These are phyloP conservation scores for Vicia sativa DNA, from an alignment of 306 rosid genomes.

Conservation along the genomic window DNA sequence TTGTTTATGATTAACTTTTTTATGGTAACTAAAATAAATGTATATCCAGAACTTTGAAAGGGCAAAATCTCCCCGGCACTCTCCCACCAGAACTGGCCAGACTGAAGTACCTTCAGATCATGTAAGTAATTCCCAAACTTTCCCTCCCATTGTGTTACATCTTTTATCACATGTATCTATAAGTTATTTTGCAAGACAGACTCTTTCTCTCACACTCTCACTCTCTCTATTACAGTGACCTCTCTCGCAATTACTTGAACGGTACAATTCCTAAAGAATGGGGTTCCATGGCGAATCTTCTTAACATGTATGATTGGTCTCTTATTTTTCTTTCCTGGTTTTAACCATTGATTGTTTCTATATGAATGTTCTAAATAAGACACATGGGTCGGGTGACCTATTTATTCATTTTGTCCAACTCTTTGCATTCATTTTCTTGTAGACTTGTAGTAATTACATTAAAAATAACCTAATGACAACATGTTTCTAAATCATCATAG, in stretches of 20 bases:
- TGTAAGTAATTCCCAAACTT: slow-evolving; percentile 45
- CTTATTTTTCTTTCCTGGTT: neutral
- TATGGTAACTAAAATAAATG: neutral
- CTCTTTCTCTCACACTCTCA: neutral
- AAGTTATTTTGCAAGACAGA: neutral
- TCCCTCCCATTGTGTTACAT: neutral
- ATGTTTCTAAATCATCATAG: slow-evolving; percentile 44
- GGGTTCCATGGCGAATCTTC: slow-evolving; percentile 50
- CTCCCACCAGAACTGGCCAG: slow-evolving; percentile 53
- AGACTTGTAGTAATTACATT: neutral
- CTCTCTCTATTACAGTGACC: slow-evolving; percentile 48
- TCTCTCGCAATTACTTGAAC: slow-evolving; percentile 58
- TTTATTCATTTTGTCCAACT: no score
- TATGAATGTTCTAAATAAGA: neutral
- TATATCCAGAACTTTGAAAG: slow-evolving; percentile 42
- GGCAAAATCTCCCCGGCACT: slow-evolving; percentile 52
- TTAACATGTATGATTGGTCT: slow-evolving; percentile 46
- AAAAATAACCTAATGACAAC: slow-evolving; percentile 10
- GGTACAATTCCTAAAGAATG: slow-evolving; percentile 68
- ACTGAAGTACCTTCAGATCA: slow-evolving; percentile 49
- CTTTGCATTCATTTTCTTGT: neutral
- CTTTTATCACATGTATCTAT: neutral
- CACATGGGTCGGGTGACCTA: no score
- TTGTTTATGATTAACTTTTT: slow-evolving; percentile 11
- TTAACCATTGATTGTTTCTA: no score